A percentile compares a stretch with the other conserved stretches of the same genome.
These are phyloP conservation scores for Magnaporthiopsis poae DNA, from an alignment of 2,329 filamentous ascomycete genomes.

Conservation along the genomic window DNA sequence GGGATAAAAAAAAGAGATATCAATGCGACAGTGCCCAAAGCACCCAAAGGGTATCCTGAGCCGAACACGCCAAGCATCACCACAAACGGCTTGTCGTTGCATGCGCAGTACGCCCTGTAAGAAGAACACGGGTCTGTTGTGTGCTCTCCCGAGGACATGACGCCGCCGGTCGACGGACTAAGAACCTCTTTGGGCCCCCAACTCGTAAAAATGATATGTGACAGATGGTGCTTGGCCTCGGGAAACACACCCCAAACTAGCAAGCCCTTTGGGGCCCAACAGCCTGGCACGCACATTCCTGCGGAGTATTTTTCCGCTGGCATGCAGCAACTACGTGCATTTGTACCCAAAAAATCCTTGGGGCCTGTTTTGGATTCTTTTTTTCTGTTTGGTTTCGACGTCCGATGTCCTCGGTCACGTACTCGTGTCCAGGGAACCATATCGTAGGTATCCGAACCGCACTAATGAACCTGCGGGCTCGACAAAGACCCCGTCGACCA, in stretches of 20 bases:
- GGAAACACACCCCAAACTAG: neutral
- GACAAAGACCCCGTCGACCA: neutral
- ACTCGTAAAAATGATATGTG: neutral
- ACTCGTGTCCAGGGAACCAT: no score
- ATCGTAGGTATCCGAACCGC: neutral
- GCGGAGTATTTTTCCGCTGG: neutral
- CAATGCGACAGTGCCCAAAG: neutral
- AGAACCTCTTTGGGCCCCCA: neutral
- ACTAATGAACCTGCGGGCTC: no score
- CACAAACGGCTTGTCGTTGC: neutral
- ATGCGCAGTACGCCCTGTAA: neutral
- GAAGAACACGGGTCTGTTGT: no score
- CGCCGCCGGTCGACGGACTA: neutral
- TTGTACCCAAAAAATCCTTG: neutral
- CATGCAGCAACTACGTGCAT: neutral
- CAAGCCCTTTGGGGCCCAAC: neutral
- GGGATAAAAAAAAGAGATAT: neutral
- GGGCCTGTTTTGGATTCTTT: neutral
- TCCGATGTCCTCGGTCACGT: neutral
- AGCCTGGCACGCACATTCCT: no score
- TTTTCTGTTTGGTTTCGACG: neutral
- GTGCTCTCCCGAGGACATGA: neutral
- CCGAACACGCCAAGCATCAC: neutral
- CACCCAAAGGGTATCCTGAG: neutral
- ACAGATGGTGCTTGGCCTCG: neutral